These are phyloP conservation scores for Dryadomyces quercivorus DNA, from an alignment of 2,329 filamentous ascomycete genomes.

Conservation along the genomic window DNA sequence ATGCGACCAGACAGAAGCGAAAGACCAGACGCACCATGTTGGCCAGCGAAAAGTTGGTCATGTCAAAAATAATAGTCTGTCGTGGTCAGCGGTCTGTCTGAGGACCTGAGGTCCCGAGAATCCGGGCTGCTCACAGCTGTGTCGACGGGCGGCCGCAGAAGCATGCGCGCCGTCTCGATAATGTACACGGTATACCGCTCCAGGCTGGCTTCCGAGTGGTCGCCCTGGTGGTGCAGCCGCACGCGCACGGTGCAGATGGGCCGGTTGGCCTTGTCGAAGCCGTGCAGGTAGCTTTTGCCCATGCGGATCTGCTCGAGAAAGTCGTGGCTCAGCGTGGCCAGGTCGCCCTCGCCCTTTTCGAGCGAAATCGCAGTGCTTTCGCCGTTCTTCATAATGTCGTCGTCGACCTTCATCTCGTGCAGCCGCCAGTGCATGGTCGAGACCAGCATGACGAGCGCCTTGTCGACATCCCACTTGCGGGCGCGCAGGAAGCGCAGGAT, in stretches of 20 bases:
- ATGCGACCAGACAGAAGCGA: not conserved
- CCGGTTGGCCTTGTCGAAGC: constrained; percentile 68
- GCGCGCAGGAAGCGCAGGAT: constrained; percentile 73
- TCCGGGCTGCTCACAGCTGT: constrained; percentile 62
- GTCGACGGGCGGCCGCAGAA: constrained; percentile 69
- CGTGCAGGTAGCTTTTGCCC: constrained; percentile 90
- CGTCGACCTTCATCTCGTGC: constrained; percentile 75
- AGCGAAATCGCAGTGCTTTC: constrained; percentile 56
- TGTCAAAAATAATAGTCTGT: constrained; percentile 86
- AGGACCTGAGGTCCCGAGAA: not conserved
- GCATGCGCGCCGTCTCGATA: constrained; percentile 86
- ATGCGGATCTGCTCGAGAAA: constrained; percentile 75
- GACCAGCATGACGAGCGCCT: constrained; percentile 86
- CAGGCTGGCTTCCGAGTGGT: constrained; percentile 69
- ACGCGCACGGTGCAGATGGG: constrained; percentile 82
- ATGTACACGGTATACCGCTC: constrained; percentile 87
- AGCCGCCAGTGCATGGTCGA: constrained; percentile 88
- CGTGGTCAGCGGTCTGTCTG: not conserved
- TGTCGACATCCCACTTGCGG: constrained; percentile 92
- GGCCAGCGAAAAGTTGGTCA: constrained; percentile 84
- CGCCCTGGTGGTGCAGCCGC: constrained; percentile 66
- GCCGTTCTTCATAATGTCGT: constrained; percentile 69
- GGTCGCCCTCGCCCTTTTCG: constrained; percentile 28
- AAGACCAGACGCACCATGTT: constrained; percentile 62
- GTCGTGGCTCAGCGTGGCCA: constrained; percentile 43